Base-by-base conservation (phyloP, 495 filamentous ascomycete species). In the Penicillium dipodomyicola region DNA sequence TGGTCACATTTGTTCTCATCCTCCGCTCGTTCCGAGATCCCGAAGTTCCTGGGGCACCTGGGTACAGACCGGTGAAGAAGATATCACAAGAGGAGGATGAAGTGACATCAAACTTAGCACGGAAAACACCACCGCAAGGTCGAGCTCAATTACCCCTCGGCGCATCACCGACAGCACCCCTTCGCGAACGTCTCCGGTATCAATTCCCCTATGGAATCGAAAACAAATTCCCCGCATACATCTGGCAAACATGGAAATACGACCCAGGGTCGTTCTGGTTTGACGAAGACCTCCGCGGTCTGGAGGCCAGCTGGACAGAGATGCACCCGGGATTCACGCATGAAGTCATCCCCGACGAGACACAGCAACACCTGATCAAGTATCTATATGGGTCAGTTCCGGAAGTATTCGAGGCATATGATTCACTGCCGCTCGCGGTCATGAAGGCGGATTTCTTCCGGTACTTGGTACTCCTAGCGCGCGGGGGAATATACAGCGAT, bases 221-320 rank as follows among this genome's bases (percentile, higher is more conserved):
- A 59, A 69, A 77, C 54, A 92, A 90, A 70, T 98, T 98, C 71
- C 94, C 94, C 0, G 92, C 91, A 27, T 98, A 96, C 73, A 95
- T 98, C 58, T 98, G 94, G 94, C 94, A 98, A 77, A 98, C 94
- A 39, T 98, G 94, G 94, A 96, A 95, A 73, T 89, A 87, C 68
- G 88, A 85, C 1, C 94, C 95, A 1, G 81, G 86, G 1, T 88
- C 88, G n/a, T 78, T 83, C 51, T 83, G 90, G 57, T 98, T 98
- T 66, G 71, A 68, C 5, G 84, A 89, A 58, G 73, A 77, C 6
- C 89, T 96, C 46, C 85, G 95, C 46, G 81, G 84, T 27, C 77
- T 88, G 52, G 94, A 98, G 74, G 91, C 92, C 40, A 90, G 87
- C 57, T 98, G 94, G 94, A 88, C 92, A 3, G 83, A 91, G 60